Evolutionary conservation across 805 yeast genomes (phyloP).

Genomic region (Kodamaea jinghongensis): DNA sequence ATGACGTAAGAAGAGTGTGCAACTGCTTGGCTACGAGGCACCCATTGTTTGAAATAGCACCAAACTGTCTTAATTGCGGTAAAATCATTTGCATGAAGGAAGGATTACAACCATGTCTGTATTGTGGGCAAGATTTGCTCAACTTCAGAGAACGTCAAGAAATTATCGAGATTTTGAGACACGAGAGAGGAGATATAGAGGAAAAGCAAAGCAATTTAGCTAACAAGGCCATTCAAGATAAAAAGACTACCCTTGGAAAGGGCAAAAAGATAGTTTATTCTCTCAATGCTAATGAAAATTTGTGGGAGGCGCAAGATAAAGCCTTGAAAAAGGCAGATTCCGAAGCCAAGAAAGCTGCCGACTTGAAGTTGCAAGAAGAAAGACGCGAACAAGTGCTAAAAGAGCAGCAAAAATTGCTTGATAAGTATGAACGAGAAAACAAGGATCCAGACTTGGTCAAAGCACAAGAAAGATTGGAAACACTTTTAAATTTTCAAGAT

Average conservation of each 20-base stretch:
- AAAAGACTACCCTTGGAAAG: slow-evolving; percentile 10
- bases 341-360: slow-evolving; percentile 26
- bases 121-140: slow-evolving; percentile 69
- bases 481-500: slow-evolving; percentile 74
- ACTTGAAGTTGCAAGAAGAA: slow-evolving; percentile 18
- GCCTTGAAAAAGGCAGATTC: slow-evolving; percentile 59
- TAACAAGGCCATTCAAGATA: slow-evolving; percentile 18
- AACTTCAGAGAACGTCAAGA: slow-evolving; percentile 58
- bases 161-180: slow-evolving; percentile 50
- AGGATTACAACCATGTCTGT: slow-evolving; percentile 87
- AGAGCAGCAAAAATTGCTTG: slow-evolving; percentile 43
- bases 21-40: slow-evolving; percentile 86
- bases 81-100: slow-evolving; percentile 87
- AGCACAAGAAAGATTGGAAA: slow-evolving; percentile 76
- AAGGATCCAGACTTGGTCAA: slow-evolving; percentile 55
- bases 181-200: slow-evolving; percentile 45
- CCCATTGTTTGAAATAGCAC: slow-evolving; percentile 84
- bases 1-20: slow-evolving; percentile 42
- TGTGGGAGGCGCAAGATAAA: slow-evolving; percentile 66
- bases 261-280: slow-evolving; percentile 52
- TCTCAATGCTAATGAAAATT: slow-evolving; percentile 56
- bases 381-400: slow-evolving; percentile 32
- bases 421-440: slow-evolving; percentile 39
- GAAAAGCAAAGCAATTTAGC: slow-evolving; percentile 19
- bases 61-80: slow-evolving; percentile 93